Evolutionary conservation across 1,284 basidiomycete species (phyloP).

Genomic region (Singerocomus inundabilis): DNA sequence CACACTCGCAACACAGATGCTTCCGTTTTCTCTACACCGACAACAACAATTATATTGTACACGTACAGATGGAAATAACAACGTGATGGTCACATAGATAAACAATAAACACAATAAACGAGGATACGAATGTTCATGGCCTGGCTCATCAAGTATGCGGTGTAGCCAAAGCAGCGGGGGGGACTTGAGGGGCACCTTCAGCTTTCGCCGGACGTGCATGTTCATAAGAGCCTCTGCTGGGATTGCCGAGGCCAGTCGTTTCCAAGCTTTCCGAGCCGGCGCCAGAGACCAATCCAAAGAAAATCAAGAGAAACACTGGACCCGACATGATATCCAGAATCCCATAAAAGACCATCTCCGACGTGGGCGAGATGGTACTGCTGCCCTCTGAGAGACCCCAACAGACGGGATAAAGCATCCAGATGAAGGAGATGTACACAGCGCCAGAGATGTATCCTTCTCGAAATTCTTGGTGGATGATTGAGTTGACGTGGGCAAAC

Average conservation of each 20-base stretch:
- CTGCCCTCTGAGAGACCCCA: constrained; percentile 50
- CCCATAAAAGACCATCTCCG: constrained; percentile 58
- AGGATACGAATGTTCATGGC: too few relatives aligned
- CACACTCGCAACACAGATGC: constrained; percentile 8
- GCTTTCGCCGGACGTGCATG: not conserved
- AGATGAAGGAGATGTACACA: constrained; percentile 46
- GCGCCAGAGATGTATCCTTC: constrained; percentile 41
- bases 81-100: too few relatives aligned
- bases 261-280: constrained; percentile 29
- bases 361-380: constrained; percentile 44
- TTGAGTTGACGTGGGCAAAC: constrained; percentile 29
- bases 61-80: too few relatives aligned
- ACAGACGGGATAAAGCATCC: constrained; percentile 49
- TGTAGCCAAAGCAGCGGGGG: not conserved
- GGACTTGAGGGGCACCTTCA: not conserved
- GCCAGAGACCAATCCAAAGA: too few relatives aligned
- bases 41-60: too few relatives aligned
- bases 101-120: not conserved
- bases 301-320: constrained; percentile 43
- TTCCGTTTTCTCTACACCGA: too few relatives aligned
- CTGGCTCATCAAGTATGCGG: not conserved
- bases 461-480: constrained; percentile 38
- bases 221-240: not conserved
- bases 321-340: constrained; percentile 57
- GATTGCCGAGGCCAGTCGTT: constrained; percentile 11